Conservation (phyloP, 2,329 filamentous ascomycete species). For the Xylaria sp. region DNA sequence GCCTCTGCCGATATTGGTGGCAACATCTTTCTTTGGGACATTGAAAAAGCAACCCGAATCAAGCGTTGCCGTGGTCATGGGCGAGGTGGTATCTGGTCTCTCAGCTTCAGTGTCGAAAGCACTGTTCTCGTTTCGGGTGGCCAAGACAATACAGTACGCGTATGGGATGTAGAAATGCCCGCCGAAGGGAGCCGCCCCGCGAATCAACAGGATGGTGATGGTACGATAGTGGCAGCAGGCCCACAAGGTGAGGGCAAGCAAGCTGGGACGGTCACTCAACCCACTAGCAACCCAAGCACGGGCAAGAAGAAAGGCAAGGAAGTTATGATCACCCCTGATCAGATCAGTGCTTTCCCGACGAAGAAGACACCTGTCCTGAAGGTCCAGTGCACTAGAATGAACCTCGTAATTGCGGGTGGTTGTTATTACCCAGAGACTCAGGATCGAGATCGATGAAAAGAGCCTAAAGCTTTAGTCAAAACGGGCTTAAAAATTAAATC, state of each 20-base stretch:
- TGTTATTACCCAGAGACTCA: constrained; percentile 67
- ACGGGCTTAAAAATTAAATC: not conserved
- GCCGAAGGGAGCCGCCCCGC: constrained; percentile 64
- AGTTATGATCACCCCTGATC: constrained; percentile 88
- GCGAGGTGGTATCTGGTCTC: constrained; percentile 91
- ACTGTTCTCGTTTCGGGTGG: constrained; percentile 90
- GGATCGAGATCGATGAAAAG: constrained; percentile 44
- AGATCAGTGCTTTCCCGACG: constrained; percentile 93
- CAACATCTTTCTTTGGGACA: constrained; percentile 93
- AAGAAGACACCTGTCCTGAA: constrained; percentile 97
- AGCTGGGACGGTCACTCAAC: constrained; percentile 46
- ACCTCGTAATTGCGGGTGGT: constrained; percentile 87
- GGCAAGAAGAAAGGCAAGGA: constrained; percentile 87
- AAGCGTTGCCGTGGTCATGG: constrained; percentile 95
- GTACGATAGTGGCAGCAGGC: constrained; percentile 57
- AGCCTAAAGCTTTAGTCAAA: not conserved
- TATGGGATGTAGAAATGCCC: constrained; percentile 89
- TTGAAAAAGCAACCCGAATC: constrained; percentile 84
- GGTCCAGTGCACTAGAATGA: constrained; percentile 94
- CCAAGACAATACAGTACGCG: constrained; percentile 89
- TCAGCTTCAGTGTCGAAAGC: constrained; percentile 94
- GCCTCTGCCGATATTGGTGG: constrained; percentile 90
- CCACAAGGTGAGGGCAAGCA: constrained; percentile 56
- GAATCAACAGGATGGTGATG: constrained; percentile 54
- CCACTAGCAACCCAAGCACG: constrained; percentile 49